phyloP scores from a whole-genome alignment of 2,329 filamentous ascomycete genomes.

The Aspergillus niger region DNA sequence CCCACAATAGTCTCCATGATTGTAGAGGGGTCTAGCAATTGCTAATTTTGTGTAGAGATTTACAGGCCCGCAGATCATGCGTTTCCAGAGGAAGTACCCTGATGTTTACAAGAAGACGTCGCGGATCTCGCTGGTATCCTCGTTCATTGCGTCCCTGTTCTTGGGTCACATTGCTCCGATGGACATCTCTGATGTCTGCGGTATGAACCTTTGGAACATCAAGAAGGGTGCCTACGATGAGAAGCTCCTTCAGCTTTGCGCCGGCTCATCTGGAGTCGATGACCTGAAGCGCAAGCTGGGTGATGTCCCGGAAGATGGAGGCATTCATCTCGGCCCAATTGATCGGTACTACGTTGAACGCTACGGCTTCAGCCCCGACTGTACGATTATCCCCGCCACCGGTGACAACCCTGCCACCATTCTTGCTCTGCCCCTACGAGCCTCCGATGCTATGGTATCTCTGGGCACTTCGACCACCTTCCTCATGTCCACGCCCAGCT shows the following conservation, averaged over 20 bases:
- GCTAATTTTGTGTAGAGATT: slow-evolving; percentile 65
- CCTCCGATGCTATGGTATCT: slow-evolving; percentile 90
- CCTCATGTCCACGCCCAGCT: slow-evolving; percentile 92
- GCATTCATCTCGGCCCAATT: slow-evolving; percentile 73
- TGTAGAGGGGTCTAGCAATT: background rate
- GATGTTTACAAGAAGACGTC: slow-evolving; percentile 77
- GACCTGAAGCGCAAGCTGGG: slow-evolving; percentile 79
- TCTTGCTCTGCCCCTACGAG: slow-evolving; percentile 80
- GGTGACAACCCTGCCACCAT: slow-evolving; percentile 97
- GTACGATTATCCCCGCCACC: slow-evolving; percentile 81
- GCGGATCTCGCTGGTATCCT: slow-evolving; percentile 90
- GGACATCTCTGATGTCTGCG: slow-evolving; percentile 91
- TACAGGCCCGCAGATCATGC: slow-evolving; percentile 94
- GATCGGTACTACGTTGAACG: slow-evolving; percentile 75
- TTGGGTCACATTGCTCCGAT: slow-evolving; percentile 83
- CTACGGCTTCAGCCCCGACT: slow-evolving; percentile 75
- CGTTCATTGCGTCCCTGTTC: slow-evolving; percentile 89
- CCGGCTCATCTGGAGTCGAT: slow-evolving; percentile 63
- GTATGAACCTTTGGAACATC: slow-evolving; percentile 97
- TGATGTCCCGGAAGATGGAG: slow-evolving; percentile 76
- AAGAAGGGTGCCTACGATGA: slow-evolving; percentile 71
- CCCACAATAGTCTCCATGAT: background rate
- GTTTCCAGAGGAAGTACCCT: slow-evolving; percentile 78
- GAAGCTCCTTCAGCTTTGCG: slow-evolving; percentile 72
- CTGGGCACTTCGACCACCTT: slow-evolving; percentile 96